Percentiles rank a stretch among this genome's conserved stretches.
These are phyloP conservation scores for Zizania latifolia DNA, from an alignment of 176 grass and related monocot species.

Conservation along the genomic window DNA sequence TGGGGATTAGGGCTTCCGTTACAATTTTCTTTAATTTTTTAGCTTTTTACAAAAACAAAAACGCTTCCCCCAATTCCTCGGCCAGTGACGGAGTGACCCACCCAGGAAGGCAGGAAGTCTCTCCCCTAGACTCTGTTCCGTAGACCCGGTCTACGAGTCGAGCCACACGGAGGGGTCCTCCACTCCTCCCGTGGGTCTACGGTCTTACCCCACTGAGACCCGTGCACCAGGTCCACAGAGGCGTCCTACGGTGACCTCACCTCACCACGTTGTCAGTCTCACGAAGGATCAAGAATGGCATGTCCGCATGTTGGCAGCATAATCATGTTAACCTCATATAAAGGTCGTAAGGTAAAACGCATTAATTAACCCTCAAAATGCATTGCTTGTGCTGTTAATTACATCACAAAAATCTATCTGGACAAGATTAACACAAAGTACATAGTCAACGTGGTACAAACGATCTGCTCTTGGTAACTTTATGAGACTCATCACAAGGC, in stretches of 20 bases:
- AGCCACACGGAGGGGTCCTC: background rate
- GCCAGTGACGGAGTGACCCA: background rate
- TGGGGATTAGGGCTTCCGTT: slow-evolving; percentile 54
- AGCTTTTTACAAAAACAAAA: background rate
- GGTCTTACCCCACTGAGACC: too few species aligned
- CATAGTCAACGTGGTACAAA: background rate
- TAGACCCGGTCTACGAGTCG: background rate
- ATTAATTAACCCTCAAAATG: background rate
- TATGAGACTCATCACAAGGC: slow-evolving; percentile 25
- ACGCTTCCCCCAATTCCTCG: background rate
- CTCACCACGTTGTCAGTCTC: too few species aligned
- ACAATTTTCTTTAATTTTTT: background rate
- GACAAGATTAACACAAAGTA: background rate
- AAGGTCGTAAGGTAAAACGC: too few species aligned
- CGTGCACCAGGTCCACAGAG: background rate
- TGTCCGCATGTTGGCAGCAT: too few species aligned
- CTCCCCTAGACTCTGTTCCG: background rate
- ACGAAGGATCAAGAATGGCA: too few species aligned
- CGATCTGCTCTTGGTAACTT: background rate
- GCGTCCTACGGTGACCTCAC: background rate
- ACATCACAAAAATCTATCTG: background rate
- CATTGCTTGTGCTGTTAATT: background rate
- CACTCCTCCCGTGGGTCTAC: too few species aligned
- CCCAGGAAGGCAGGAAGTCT: background rate
- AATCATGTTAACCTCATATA: too few species aligned